These are phyloP conservation scores for Termitomyces sp. DNA, from an alignment of 1,284 basidiomycete species.

Conservation along the genomic window DNA sequence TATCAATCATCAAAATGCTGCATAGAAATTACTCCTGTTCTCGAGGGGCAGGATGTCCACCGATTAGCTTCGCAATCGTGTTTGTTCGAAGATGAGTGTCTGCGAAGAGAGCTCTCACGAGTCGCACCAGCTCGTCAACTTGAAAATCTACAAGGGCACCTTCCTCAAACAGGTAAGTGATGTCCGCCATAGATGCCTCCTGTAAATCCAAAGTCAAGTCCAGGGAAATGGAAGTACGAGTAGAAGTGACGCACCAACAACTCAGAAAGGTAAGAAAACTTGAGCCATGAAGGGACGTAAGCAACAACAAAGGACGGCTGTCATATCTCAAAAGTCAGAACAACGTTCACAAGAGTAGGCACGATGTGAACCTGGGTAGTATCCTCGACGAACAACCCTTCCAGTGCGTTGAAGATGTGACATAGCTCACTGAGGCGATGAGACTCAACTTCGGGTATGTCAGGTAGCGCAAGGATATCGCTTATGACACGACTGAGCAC, in stretches of 20 bases:
- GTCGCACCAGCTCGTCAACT: conserved; percentile 73
- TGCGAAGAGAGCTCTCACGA: conserved; percentile 87
- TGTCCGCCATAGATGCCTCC: conserved; percentile 92
- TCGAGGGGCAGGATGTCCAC: conserved; percentile 44
- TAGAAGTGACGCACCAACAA: conserved; percentile 59
- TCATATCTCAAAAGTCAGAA: not conserved
- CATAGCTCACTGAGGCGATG: conserved; percentile 80
- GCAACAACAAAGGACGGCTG: conserved; percentile 68
- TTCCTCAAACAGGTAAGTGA: conserved; percentile 89
- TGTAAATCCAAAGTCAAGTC: conserved; percentile 27
- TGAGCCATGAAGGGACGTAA: conserved; percentile 90
- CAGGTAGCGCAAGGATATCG: conserved; percentile 75
- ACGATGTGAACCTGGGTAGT: conserved; percentile 42
- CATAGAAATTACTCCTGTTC: conserved; percentile 3
- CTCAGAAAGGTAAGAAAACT: conserved; percentile 90
- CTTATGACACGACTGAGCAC: conserved; percentile 67
- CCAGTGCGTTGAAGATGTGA: conserved; percentile 72
- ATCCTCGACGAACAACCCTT: conserved; percentile 74
- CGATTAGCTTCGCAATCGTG: conserved; percentile 70
- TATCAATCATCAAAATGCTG: not conserved
- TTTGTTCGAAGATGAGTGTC: conserved; percentile 80
- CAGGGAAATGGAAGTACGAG: not conserved
- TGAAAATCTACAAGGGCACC: conserved; percentile 91
- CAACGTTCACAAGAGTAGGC: not conserved
- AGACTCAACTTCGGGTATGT: conserved; percentile 91